Conservation (phyloP, 2,329 filamentous ascomycete species). For the Proliferodiscus dingleyae region DNA sequence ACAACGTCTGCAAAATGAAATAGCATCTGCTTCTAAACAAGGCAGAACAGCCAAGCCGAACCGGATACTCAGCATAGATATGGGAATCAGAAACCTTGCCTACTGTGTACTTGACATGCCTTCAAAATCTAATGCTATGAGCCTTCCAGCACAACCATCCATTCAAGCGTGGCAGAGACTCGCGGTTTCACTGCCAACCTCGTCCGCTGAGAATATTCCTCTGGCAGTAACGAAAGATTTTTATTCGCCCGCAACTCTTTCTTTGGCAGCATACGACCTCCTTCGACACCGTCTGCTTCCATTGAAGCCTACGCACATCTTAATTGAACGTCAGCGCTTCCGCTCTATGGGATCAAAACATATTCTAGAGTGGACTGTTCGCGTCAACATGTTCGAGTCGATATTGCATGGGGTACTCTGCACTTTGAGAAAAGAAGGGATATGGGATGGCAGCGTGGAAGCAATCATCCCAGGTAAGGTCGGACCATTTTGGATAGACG, state of each 20-base stretch:
- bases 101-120: conserved; percentile 54
- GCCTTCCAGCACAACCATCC: background rate
- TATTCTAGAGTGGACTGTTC: conserved; percentile 76
- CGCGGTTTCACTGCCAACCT: conserved; percentile 16
- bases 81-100: conserved; percentile 78
- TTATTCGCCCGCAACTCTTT: conserved; percentile 50
- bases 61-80: conserved; percentile 71
- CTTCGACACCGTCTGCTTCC: conserved; percentile 41
- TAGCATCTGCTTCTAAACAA: conserved; percentile 22
- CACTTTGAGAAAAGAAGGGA: conserved; percentile 44
- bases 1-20: conserved; percentile 42
- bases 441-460: conserved; percentile 41
- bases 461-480: conserved; percentile 52
- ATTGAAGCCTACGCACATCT: conserved; percentile 59
- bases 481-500: conserved; percentile 48
- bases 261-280: conserved; percentile 50
- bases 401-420: conserved; percentile 71
- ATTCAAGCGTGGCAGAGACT: conserved; percentile 33
- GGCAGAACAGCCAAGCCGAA: conserved; percentile 12
- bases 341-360: conserved; percentile 59
- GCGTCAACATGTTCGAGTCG: conserved; percentile 76
- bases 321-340: conserved; percentile 61
- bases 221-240: conserved; percentile 33
- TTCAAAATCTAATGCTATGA: conserved; percentile 19
- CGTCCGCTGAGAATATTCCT: background rate